A percentile compares a stretch with the other conserved stretches of the same genome.
phyloP scores from a whole-genome alignment of 2,329 filamentous ascomycete genomes.

The Clonostachys sp. region DNA sequence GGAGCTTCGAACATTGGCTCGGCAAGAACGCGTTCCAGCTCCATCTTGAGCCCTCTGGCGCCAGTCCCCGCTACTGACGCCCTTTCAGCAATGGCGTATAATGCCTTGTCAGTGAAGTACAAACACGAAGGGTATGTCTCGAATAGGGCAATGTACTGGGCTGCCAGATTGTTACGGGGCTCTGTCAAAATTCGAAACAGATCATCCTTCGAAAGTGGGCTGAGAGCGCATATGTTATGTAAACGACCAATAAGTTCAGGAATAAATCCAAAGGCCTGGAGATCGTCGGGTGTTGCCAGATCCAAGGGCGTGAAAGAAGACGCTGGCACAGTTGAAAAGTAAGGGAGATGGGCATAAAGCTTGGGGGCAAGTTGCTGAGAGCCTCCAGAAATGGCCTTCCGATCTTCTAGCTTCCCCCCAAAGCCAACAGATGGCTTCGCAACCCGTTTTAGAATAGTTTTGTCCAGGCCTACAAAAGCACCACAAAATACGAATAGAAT shows the following conservation, averaged over 20 bases:
- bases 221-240: constrained; percentile 82
- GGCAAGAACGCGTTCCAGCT: constrained; percentile 73
- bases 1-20: constrained; percentile 82
- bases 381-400: constrained; percentile 39
- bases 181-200: constrained; percentile 89
- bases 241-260: constrained; percentile 95
- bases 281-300: constrained; percentile 67
- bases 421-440: constrained; percentile 86
- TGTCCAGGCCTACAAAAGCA: constrained; percentile 89
- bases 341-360: constrained; percentile 50
- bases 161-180: constrained; percentile 80
- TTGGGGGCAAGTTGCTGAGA: constrained; percentile 62
- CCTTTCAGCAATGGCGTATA: constrained; percentile 73
- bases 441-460: constrained; percentile 80
- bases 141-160: constrained; percentile 87
- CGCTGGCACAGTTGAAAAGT: constrained; percentile 35
- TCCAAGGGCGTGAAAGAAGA: constrained; percentile 57
- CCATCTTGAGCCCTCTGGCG: constrained; percentile 72
- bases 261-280: constrained; percentile 86
- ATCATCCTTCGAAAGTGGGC: constrained; percentile 62
- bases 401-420: constrained; percentile 71
- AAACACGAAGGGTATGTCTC: constrained; percentile 74
- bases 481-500: constrained; percentile 97
- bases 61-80: constrained; percentile 65
- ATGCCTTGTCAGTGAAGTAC: constrained; percentile 74